phyloP scores from a whole-genome alignment of 2,329 filamentous ascomycete species.

The Claviceps digitariae region DNA sequence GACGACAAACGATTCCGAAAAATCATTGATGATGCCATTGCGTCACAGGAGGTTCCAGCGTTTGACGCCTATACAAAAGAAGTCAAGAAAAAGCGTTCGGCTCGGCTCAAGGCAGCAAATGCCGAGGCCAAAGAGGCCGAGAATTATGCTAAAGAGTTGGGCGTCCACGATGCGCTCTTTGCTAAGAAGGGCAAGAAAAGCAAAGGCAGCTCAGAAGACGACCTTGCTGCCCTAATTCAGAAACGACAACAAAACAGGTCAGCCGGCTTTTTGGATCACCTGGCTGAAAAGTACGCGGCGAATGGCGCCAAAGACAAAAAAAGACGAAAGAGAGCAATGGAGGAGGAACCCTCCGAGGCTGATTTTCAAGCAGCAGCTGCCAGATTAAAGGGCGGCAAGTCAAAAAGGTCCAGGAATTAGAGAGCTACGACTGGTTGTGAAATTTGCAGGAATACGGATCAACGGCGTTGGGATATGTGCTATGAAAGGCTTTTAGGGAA shows the following conservation, averaged over 20 bases:
- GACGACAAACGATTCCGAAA: slow-evolving; percentile 75
- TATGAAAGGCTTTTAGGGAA: not conserved
- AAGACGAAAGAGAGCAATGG: slow-evolving; percentile 38
- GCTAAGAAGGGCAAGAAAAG: slow-evolving; percentile 34
- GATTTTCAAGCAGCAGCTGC: slow-evolving; percentile 45
- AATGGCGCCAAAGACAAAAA: slow-evolving; percentile 30
- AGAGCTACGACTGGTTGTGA: not conserved
- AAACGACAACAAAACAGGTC: slow-evolving; percentile 51
- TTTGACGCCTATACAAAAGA: slow-evolving; percentile 63
- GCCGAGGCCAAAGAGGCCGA: slow-evolving; percentile 61
- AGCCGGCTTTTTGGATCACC: slow-evolving; percentile 51
- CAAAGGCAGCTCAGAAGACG: slow-evolving; percentile 32
- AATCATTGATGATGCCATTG: slow-evolving; percentile 74
- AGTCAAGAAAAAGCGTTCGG: slow-evolving; percentile 47
- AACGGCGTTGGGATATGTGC: not conserved
- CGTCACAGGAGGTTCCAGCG: slow-evolving; percentile 48
- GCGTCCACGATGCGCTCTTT: slow-evolving; percentile 58
- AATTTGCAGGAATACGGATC: not conserved
- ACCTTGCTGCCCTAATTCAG: slow-evolving; percentile 61
- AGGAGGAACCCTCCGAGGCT: slow-evolving; percentile 45
- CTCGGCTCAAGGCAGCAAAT: slow-evolving; percentile 46
- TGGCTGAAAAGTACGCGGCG: slow-evolving; percentile 64
- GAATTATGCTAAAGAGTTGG: slow-evolving; percentile 60
- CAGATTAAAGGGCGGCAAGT: slow-evolving; percentile 24
- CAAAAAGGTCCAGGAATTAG: slow-evolving; percentile 4